Evolutionary conservation across 768 basidiomycete species (phyloP), one percentile per base, ranked within the genome.

Genomic region (Polyporus arcularius): DNA sequence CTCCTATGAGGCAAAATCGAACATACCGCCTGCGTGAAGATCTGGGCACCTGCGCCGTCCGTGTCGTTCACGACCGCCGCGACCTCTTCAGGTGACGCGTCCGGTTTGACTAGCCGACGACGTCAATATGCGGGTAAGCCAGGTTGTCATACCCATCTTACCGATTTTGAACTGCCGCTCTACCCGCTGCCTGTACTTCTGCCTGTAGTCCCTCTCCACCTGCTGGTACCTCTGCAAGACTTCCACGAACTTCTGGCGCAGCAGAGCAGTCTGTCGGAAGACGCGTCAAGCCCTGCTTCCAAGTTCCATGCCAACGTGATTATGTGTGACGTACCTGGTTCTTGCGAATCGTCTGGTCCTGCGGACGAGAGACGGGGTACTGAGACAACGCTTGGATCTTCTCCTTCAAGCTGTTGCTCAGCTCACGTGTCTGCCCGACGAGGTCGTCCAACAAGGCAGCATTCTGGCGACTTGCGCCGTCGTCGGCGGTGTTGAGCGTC

Each of bases 131-230:
- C 52, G 15, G 43, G 0, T 45, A 15, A 30, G 4, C 47, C 26
- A 12, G 28, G 16, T 11, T 30, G 43, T 11, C 41, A 3, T 15
- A 45, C 14, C 14, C 16, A 16, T 3, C 83, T 12, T 46, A 88
- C 90, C 90, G 62, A 96, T 96, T 70, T 85, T 92, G 75, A 90
- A 90, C 74, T 97, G 91, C 60, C 92, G 80, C 71, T 91, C 90
- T 76, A 94, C 84, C 28, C 91, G 79, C 72, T 91, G 86, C 75
- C 88, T 92, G 75, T 90, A 89, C 73, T 85, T 88, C 61, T 82
- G 76, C 39, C 92, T 85, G 69, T 91, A 86, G 68, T 90, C 86
- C 66, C 88, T 85, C 70, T 95, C 93, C 39, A 92, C 89, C 28
- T 81, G 82, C 71, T 94, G 90, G 69, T 93, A 94, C 62, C 82